These are phyloP conservation scores for Rhizopogon roseolus DNA, from an alignment of 768 basidiomycete genomes.

Conservation along the genomic window DNA sequence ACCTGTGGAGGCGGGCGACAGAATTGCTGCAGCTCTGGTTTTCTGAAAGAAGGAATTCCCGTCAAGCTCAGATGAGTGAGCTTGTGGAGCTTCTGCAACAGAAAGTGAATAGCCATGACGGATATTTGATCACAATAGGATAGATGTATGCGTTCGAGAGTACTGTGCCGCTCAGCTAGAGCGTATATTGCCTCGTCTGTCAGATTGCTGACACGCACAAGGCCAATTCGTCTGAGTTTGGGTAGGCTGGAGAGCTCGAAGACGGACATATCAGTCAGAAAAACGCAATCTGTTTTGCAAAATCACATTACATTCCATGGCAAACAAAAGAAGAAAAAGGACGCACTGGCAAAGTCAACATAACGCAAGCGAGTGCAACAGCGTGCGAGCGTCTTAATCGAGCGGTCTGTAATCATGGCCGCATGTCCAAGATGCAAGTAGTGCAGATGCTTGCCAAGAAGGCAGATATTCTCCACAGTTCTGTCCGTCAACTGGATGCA, in stretches of 20 bases:
- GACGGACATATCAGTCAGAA: constrained; percentile 90
- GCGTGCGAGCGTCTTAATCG: constrained; percentile 77
- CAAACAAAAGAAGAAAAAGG: neutral
- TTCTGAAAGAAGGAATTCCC: constrained; percentile 91
- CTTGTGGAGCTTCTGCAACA: constrained; percentile 84
- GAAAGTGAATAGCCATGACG: constrained; percentile 85
- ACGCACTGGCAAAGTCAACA: constrained; percentile 91
- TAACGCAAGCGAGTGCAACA: constrained; percentile 89
- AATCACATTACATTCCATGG: neutral
- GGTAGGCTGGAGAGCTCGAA: constrained; percentile 85
- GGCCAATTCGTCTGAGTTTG: constrained; percentile 89
- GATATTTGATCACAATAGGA: constrained; percentile 97
- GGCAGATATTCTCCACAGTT: constrained; percentile 78
- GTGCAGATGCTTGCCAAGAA: constrained; percentile 88
- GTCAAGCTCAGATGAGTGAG: constrained; percentile 94
- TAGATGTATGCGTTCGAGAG: constrained; percentile 92
- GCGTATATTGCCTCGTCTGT: constrained; percentile 93
- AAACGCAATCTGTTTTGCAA: constrained; percentile 60
- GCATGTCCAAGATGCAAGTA: constrained; percentile 96
- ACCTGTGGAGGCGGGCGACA: constrained; percentile 87
- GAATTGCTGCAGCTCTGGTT: constrained; percentile 81
- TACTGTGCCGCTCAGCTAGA: constrained; percentile 77
- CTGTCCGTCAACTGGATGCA: constrained; percentile 76
- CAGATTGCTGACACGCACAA: constrained; percentile 88
- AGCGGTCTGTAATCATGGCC: constrained; percentile 82